Evolutionary conservation across 805 yeast genomes (phyloP), one percentile per base, ranked within the genome.

Genomic region (Limtongozyma cylindracea): DNA sequence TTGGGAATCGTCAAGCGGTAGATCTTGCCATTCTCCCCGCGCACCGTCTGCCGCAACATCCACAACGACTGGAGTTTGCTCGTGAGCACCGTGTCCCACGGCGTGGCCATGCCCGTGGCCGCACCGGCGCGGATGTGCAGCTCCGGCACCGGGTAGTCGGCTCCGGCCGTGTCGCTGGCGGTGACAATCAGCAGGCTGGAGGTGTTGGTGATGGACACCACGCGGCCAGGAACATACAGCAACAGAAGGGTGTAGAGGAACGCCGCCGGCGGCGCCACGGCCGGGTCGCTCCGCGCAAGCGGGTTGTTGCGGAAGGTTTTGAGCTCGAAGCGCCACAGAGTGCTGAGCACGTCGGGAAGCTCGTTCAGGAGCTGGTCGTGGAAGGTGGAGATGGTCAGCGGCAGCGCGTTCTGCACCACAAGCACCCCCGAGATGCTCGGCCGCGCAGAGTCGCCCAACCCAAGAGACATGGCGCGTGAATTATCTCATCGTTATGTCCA

Each of bases 11-110:
- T n/a, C n/a, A n/a, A n/a, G n/a, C n/a, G n/a, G 34, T 68, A 74
- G 4, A 61, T 58, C 23, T 56, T 56, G 0, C 91, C 91, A 7
- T 72, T 70, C 27, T 72, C 82, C 2, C 84, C 88, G 32, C 62
- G 59, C 22, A 73, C 55, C 7, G 59, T 49, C 38, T 76, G 91
- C 27, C 76, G 49, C 20, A 61, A 51, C 0, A 52, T 43, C 91
- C 91, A 76, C 22, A 69, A 37, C 29, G 74, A 61, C 35, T 65
- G 71, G 24, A 76, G 39, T 33, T 71, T 69, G 16, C 54, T 53
- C 11, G 47, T 47, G 2, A 69, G 38, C 20, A 74, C 51, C 17
- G 39, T 35, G 22, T 66, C 76, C 32, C 72, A 57, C 13, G 57
- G 50, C 26, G 68, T 74, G 24, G 54, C 56, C 23, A 61, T 32